Conservation (phyloP, 768 basidiomycete species). For the Trichaptum fuscoviolaceum region DNA sequence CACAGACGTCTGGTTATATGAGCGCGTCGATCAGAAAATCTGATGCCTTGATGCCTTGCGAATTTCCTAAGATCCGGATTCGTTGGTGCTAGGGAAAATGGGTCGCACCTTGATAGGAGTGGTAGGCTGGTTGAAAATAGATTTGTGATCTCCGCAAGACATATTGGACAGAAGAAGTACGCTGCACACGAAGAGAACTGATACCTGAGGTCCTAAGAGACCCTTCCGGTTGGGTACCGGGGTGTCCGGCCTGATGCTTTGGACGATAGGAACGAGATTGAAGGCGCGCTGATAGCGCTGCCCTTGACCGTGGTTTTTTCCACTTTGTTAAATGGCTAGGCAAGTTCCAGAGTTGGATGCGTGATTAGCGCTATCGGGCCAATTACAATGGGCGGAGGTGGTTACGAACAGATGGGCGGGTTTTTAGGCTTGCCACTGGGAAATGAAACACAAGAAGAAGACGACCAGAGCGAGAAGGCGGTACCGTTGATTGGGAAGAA, state of each 20-base stretch:
- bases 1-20: too few species aligned
- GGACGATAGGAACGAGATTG: not conserved
- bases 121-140: not conserved
- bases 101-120: too few species aligned
- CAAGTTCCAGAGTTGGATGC: not conserved
- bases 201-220: not conserved
- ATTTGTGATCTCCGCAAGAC: not conserved
- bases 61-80: too few species aligned
- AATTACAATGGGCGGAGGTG: not conserved
- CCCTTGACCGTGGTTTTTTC: not conserved
- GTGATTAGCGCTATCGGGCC: not conserved
- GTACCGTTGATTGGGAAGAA: not conserved
- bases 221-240: too few species aligned
- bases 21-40: not conserved
- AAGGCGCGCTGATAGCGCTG: not conserved
- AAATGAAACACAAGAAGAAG: not conserved
- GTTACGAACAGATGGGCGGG: not conserved
- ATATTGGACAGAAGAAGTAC: not conserved
- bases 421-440: not conserved
- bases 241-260: not conserved
- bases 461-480: not conserved
- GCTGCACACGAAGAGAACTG: not conserved
- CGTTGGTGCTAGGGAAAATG: too few species aligned
- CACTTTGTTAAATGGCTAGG: not conserved
- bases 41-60: not conserved